phyloP scores from a whole-genome alignment of 441 rosid species.

The Adansonia rubrostipa region DNA sequence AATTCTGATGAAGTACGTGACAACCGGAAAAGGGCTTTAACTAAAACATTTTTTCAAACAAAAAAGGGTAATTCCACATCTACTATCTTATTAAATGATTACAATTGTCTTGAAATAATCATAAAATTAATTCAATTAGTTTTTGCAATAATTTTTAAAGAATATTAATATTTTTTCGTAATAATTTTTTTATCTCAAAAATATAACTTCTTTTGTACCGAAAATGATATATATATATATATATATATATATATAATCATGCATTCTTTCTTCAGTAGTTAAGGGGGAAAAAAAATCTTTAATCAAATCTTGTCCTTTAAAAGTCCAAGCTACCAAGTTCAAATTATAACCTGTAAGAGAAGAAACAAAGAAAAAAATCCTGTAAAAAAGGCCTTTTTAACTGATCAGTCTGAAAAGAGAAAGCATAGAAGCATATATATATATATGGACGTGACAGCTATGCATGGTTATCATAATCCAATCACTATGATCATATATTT shows the following conservation, averaged over 20 bases:
- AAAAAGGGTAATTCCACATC: background rate
- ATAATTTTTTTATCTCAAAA: no score
- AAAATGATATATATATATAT: no score
- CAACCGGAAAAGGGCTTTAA: background rate
- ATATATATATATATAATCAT: no score
- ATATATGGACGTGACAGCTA: background rate
- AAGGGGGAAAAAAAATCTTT: background rate
- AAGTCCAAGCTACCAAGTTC: background rate
- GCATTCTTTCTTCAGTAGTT: no score
- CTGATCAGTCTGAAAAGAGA: background rate
- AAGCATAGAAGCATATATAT: background rate
- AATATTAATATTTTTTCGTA: no score
- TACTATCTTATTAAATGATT: background rate
- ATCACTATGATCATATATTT: constrained; percentile 30
- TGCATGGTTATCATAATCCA: constrained; percentile 31
- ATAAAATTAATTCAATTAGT: no score
- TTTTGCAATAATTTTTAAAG: no score
- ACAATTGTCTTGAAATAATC: background rate
- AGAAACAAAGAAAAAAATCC: background rate
- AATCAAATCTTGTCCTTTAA: background rate
- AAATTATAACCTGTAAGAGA: background rate
- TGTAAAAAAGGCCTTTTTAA: background rate
- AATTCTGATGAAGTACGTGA: background rate
- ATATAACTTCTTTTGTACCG: no score
- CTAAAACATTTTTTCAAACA: no score